phyloP scores from a whole-genome alignment of 1,284 basidiomycete genomes.

The Heterobasidion annosum region DNA sequence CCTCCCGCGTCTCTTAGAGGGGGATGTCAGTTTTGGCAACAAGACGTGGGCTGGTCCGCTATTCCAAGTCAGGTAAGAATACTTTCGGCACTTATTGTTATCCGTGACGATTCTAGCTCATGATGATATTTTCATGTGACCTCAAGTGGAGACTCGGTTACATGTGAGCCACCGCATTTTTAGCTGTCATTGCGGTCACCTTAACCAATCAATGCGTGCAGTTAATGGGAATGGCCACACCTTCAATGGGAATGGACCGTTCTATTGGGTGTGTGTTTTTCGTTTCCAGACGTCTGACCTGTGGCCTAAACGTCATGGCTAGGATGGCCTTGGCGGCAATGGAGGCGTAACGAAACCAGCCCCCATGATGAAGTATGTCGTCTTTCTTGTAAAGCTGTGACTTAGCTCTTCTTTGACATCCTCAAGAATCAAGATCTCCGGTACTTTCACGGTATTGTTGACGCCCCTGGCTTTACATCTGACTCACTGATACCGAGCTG shows the following conservation, averaged over 20 bases:
- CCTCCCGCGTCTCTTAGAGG: slow-evolving; percentile 13
- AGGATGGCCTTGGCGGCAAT: slow-evolving; percentile 30
- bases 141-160: slow-evolving; percentile 18
- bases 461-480: background rate
- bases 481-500: background rate
- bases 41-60: slow-evolving; percentile 24
- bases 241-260: slow-evolving; percentile 29
- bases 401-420: background rate
- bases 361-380: slow-evolving; percentile 25
- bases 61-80: slow-evolving; percentile 15
- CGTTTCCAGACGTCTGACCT: background rate
- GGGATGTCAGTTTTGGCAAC: slow-evolving; percentile 24
- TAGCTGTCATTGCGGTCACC: background rate
- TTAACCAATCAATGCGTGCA: slow-evolving; percentile 3
- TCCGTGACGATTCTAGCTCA: slow-evolving; percentile 10
- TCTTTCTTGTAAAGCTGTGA: background rate
- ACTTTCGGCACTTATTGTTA: slow-evolving; percentile 1
- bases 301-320: background rate
- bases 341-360: slow-evolving; percentile 29
- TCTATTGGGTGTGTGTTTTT: slow-evolving; percentile 23
- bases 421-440: slow-evolving; percentile 1
- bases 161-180: background rate
- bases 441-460: background rate
- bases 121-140: background rate
- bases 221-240: slow-evolving; percentile 28